Evolutionary conservation across 805 yeast species (phyloP), one percentile per base, ranked within the genome.

Genomic region (Yarrowia sp.): DNA sequence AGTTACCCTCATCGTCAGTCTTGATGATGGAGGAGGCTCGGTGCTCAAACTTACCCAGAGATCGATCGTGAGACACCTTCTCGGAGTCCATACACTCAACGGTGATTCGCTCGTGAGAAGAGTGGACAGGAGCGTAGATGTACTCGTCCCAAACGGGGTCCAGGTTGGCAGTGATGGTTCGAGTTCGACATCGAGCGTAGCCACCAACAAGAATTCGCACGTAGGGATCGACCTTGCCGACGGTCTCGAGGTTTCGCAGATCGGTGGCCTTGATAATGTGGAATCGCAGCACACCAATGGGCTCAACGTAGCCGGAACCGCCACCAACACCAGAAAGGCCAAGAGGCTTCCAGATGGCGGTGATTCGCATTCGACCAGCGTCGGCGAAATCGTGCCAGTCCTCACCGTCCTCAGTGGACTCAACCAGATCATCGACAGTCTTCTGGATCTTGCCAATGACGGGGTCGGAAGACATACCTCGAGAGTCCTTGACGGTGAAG

Each of bases 201-300:
- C 92, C 92, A 76, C 92, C 93, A 59, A 92, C 84, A 75, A 91
- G 79, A 15, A 94, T 81, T 74, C 97, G 87, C 8, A 87, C 86
- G 76, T 94, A 95, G 53, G 99, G 99, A 79, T 95, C 98, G 76
- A 92, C 87, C 74, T 87, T 91, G 70, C 98, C 98, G 70, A 95
- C 83, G 68, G 86, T 89, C 78, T 94, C 98, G 79, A 93, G 83
- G 78, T 95, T 94, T 70, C 89, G 85, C 75, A 95, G 84, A 70
- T 87, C 89, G 69, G 83, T 85, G 52, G 96, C 98, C 70, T 84
- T 84, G 72, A 85, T 85, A 70, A 95, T 78, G 63, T 77, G 74
- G 69, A 95, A 82, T 75, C 98, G 87, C 7, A 93, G 84, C 42
- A 90, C 94, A 76, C 99, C 99, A 76, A 94, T 89, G 63, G 99